A percentile compares a stretch with the other conserved stretches of the same genome.
These are phyloP conservation scores for Thielaviopsis populi DNA, from an alignment of 2,329 filamentous ascomycete species.

Conservation along the genomic window DNA sequence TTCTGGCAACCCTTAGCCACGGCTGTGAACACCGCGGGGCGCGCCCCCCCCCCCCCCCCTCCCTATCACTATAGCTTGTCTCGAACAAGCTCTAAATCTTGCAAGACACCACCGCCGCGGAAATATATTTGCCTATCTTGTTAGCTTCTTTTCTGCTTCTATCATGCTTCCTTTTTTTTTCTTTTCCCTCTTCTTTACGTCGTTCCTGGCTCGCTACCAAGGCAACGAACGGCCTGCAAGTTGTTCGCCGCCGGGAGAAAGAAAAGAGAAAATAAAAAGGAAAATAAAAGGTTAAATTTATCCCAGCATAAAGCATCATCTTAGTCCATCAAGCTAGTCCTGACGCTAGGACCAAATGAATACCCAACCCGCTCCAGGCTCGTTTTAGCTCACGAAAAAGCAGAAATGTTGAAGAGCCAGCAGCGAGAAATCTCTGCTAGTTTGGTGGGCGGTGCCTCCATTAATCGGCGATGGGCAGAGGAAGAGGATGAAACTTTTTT, in stretches of 20 bases:
- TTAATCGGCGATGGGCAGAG: neutral
- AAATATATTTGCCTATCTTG: neutral
- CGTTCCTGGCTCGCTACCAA: neutral
- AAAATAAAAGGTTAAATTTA: neutral
- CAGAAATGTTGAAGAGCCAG: too few relatives aligned
- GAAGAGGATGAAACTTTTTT: neutral
- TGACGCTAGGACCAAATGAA: constrained; percentile 1
- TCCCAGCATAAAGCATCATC: constrained; percentile 2
- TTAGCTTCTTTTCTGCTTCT: neutral
- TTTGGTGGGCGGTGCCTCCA: neutral
- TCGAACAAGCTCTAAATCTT: too few relatives aligned
- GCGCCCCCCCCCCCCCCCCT: too few relatives aligned
- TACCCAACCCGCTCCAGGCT: neutral
- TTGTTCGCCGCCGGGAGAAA: neutral
- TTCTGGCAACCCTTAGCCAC: too few relatives aligned
- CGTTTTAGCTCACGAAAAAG: neutral
- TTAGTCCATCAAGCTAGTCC: neutral
- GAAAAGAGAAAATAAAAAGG: neutral
- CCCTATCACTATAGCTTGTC: too few relatives aligned
- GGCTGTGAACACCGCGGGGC: too few relatives aligned
- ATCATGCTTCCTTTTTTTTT: neutral
- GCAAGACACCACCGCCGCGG: too few relatives aligned
- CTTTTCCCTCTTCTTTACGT: neutral
- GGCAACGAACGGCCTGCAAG: neutral
- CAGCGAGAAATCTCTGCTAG: neutral